phyloP scores from a whole-genome alignment of 495 filamentous ascomycete species.

The Chaetomium fimeti region DNA sequence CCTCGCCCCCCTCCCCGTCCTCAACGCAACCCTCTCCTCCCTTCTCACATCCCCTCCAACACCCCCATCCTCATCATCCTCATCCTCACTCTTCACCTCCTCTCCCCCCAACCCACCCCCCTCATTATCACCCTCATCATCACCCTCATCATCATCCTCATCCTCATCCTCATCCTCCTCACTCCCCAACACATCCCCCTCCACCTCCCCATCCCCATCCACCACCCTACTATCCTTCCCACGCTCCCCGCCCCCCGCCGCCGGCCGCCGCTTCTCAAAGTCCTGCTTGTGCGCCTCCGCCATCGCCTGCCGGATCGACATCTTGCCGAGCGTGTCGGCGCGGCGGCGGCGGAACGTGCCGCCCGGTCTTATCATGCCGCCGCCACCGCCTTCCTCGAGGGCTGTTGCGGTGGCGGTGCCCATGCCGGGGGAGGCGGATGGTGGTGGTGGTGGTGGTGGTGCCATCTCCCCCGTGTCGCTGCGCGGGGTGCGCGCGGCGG shows the following conservation, averaged over 20 bases:
- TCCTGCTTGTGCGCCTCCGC: constrained; percentile 79
- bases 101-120: constrained; percentile 29
- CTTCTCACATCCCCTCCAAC: too few relatives aligned
- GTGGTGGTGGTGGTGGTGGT: not conserved
- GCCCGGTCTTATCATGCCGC: not conserved
- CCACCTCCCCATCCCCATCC: constrained; percentile 14
- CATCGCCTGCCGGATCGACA: constrained; percentile 57
- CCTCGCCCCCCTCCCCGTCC: too few relatives aligned
- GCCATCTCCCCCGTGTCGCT: not conserved
- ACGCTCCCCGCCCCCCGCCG: constrained; percentile 26
- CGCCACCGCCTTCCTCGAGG: constrained; percentile 8
- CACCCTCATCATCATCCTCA: constrained; percentile 15
- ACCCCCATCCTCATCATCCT: too few relatives aligned
- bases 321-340: constrained; percentile 42
- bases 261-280: constrained; percentile 70
- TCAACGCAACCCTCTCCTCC: too few relatives aligned
- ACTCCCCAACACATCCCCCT: not conserved
- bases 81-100: constrained; percentile 14
- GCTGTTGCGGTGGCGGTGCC: constrained; percentile 9
- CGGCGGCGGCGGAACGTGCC: constrained; percentile 35
- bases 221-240: not conserved
- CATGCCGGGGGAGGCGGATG: not conserved
- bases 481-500: not conserved
- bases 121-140: constrained; percentile 30
- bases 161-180: not conserved